phyloP scores from a whole-genome alignment of 2,329 filamentous ascomycete genomes.

The Emergomyces orientalis region DNA sequence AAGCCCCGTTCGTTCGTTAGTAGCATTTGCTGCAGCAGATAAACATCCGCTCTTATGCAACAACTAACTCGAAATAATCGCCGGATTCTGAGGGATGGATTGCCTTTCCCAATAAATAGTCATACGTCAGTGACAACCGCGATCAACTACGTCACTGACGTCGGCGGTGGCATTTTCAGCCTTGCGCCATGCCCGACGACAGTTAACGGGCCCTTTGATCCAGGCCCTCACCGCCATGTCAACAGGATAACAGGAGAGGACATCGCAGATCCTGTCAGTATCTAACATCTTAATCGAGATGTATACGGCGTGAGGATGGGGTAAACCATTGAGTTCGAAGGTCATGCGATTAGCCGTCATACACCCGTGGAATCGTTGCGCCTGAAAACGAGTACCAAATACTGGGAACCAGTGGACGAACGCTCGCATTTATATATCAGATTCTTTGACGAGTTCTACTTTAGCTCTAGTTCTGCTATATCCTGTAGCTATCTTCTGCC shows the following conservation, averaged over 20 bases:
- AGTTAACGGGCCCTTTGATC: not conserved
- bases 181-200: not conserved
- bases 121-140: not conserved
- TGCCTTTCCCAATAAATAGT: not conserved
- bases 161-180: not conserved
- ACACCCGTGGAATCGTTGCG: not conserved
- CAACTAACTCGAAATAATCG: not conserved
- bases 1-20: not conserved
- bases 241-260: not conserved
- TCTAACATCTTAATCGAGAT: not conserved
- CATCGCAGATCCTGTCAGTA: not conserved
- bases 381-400: not conserved
- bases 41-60: not conserved
- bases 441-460: too few relatives aligned
- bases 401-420: not conserved
- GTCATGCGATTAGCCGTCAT: not conserved
- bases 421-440: not conserved
- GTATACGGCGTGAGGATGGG: not conserved
- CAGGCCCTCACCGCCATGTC: not conserved
- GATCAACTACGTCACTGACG: not conserved
- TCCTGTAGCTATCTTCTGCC: not conserved
- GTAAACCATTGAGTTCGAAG: not conserved
- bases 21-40: not conserved
- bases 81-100: not conserved
- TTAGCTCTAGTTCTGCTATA: not conserved